phyloP scores from a whole-genome alignment of 768 basidiomycete species.

The Leucocoprinus birnbaumii region DNA sequence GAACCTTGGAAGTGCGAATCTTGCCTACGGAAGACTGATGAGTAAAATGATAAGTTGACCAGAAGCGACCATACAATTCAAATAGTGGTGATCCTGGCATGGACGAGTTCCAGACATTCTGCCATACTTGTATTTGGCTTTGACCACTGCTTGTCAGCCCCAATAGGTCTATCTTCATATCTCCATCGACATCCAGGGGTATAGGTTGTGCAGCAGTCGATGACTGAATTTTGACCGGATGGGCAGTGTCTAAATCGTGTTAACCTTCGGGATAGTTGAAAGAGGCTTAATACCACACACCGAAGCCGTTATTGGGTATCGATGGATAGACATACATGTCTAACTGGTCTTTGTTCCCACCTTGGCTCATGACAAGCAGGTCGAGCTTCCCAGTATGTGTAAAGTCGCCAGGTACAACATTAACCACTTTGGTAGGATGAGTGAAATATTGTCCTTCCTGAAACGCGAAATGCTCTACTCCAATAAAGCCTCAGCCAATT shows the following conservation, averaged over 20 bases:
- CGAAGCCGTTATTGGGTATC: slow-evolving; percentile 57
- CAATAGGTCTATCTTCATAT: slow-evolving; percentile 87
- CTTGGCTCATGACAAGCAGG: slow-evolving; percentile 80
- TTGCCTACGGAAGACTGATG: slow-evolving; percentile 32
- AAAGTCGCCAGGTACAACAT: slow-evolving; percentile 92
- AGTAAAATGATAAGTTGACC: background rate
- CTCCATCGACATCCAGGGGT: slow-evolving; percentile 81
- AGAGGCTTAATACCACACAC: slow-evolving; percentile 35
- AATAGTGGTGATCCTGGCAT: slow-evolving; percentile 53
- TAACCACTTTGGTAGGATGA: slow-evolving; percentile 59
- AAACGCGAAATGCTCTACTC: slow-evolving; percentile 59
- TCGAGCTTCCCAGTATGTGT: slow-evolving; percentile 91
- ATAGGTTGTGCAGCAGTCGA: slow-evolving; percentile 81
- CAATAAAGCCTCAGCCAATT: background rate
- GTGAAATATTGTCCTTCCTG: slow-evolving; percentile 45
- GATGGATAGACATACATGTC: slow-evolving; percentile 74
- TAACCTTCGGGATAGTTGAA: background rate
- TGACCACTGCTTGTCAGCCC: slow-evolving; percentile 51
- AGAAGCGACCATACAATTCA: slow-evolving; percentile 53
- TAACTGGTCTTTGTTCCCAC: slow-evolving; percentile 43
- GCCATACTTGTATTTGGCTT: slow-evolving; percentile 62
- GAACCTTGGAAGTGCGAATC: slow-evolving; percentile 58
- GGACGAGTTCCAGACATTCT: slow-evolving; percentile 74
- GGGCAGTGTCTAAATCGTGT: slow-evolving; percentile 29
- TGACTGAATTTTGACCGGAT: slow-evolving; percentile 51